These are phyloP conservation scores for Skeletonema grethae DNA, from an alignment of 108 stramenopile species.

Conservation along the genomic window DNA sequence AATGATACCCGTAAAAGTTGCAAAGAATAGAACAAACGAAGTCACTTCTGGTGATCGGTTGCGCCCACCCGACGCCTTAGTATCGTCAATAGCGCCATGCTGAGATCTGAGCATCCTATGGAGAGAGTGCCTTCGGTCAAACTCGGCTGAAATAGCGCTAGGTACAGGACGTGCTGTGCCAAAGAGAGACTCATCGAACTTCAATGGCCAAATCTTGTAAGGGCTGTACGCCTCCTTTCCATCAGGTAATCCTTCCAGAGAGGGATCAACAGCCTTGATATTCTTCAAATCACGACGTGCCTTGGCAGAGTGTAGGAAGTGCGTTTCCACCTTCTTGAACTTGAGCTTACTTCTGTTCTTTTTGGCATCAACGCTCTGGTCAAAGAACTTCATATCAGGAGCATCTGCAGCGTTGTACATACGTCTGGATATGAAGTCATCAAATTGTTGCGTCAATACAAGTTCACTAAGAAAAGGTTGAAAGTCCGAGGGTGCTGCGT, in stretches of 20 bases:
- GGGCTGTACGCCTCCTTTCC: slow-evolving; percentile 40
- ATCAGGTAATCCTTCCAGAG: slow-evolving; percentile 28
- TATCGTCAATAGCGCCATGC: slow-evolving; percentile 19
- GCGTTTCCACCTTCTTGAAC: slow-evolving; percentile 77
- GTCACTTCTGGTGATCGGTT: slow-evolving; percentile 63
- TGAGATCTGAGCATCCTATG: slow-evolving; percentile 50
- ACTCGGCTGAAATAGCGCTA: slow-evolving; percentile 74
- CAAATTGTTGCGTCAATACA: slow-evolving; percentile 79
- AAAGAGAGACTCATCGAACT: slow-evolving; percentile 56
- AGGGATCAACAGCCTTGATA: slow-evolving; percentile 68
- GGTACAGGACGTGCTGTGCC: slow-evolving; percentile 76
- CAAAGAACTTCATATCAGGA: slow-evolving; percentile 88
- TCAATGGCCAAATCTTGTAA: slow-evolving; percentile 73
- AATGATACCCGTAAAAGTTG: slow-evolving; percentile 67
- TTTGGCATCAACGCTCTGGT: slow-evolving; percentile 88
- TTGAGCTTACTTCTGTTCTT: slow-evolving; percentile 75
- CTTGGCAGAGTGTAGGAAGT: slow-evolving; percentile 74
- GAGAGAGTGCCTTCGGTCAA: slow-evolving; percentile 69
- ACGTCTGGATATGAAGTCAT: slow-evolving; percentile 83
- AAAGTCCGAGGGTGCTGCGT: slow-evolving; percentile 55
- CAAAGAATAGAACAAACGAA: slow-evolving; percentile 77
- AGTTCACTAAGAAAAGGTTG: slow-evolving; percentile 63
- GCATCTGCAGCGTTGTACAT: slow-evolving; percentile 68
- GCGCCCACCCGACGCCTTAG: slow-evolving; percentile 32
- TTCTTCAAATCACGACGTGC: slow-evolving; percentile 71